Evolutionary conservation across 176 grass and related monocot genomes (phyloP), one percentile per base, ranked within the genome.

Genomic region (Phyllostachys edulis): DNA sequence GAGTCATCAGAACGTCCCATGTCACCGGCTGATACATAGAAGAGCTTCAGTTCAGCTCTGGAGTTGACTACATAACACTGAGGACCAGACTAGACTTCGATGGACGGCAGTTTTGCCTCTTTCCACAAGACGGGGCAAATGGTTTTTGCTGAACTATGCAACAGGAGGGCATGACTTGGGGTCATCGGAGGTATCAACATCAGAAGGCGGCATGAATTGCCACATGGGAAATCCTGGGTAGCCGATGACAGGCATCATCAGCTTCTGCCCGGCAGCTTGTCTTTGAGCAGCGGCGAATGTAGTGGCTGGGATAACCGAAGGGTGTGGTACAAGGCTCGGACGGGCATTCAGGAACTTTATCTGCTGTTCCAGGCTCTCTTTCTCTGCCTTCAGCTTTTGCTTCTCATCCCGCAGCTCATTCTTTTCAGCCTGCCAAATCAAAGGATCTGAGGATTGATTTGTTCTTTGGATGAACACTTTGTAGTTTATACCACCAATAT

Each of bases 161-260:
- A 98, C 93, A 21, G 96, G 93, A 56, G 93, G 93, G 69, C 93
- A 95, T 6, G 91, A 90, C 77, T 90, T 90, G 18, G 85, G 84
- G 45, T 98, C 96, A 87, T 95, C 87, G 7, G 93, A 90, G 47
- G 93, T 98, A 86, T 98, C 96, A 29, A 98, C 89, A 62, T 98
- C 87, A 49, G 91, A 75, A 78, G 93, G 89, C 0, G 89, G 93
- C 96, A 98, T 95, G 87, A 95, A 95, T 63, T 98, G 96, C 96
- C 96, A 98, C 96, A 98, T 95, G 11, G 93, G 93, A 47, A 90
- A 95, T 64, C 95, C 88, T 45, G 91, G 96, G 82, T 95, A 98
- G 18, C 96, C 77, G 36, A 98, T 90, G 27, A 98, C 55, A 59
- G 93, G 96, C 93, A 98, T 92, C 89, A 98, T 92, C 73, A 98